Percentiles rank a stretch among this genome's conserved stretches.
Evolutionary conservation across 345 rosid species (phyloP).

Genomic region (Physaria fendleri): DNA sequence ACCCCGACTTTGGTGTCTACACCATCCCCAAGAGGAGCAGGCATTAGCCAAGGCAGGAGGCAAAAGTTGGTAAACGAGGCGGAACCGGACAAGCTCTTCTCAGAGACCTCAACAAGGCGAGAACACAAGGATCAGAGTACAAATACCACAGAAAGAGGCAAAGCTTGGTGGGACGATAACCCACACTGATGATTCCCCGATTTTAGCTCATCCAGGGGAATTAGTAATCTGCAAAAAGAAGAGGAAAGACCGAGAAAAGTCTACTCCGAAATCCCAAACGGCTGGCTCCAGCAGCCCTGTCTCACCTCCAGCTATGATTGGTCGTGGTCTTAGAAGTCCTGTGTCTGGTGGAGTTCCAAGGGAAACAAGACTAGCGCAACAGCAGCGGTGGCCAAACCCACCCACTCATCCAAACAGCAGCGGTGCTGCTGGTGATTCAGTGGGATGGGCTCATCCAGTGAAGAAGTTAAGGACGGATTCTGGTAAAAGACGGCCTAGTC

Average conservation of each 20-base stretch:
- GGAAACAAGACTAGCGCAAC: slow-evolving; percentile 55
- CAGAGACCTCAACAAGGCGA: slow-evolving; percentile 55
- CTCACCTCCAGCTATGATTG: slow-evolving; percentile 57
- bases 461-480: slow-evolving; percentile 93
- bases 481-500: slow-evolving; percentile 89
- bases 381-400: slow-evolving; percentile 74
- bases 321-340: slow-evolving; percentile 59
- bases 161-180: slow-evolving; percentile 36
- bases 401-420: slow-evolving; percentile 49
- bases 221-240: slow-evolving; percentile 96
- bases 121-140: slow-evolving; percentile 67
- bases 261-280: slow-evolving; percentile 46
- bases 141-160: slow-evolving; percentile 60
- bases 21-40: slow-evolving; percentile 49
- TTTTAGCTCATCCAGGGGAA: slow-evolving; percentile 79
- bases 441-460: slow-evolving; percentile 99
- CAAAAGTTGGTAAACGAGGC: slow-evolving; percentile 48
- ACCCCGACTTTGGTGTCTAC: slow-evolving; percentile 40
- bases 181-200: slow-evolving; percentile 62
- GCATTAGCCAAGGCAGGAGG: slow-evolving; percentile 56
- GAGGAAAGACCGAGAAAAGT: slow-evolving; percentile 95
- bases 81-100: slow-evolving; percentile 49
- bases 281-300: slow-evolving; percentile 69
- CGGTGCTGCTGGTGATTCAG: slow-evolving; percentile 42
- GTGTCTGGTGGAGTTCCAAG: slow-evolving; percentile 41